Conservation (phyloP, 805 yeast species). For the Candida broadrunensis region DNA sequence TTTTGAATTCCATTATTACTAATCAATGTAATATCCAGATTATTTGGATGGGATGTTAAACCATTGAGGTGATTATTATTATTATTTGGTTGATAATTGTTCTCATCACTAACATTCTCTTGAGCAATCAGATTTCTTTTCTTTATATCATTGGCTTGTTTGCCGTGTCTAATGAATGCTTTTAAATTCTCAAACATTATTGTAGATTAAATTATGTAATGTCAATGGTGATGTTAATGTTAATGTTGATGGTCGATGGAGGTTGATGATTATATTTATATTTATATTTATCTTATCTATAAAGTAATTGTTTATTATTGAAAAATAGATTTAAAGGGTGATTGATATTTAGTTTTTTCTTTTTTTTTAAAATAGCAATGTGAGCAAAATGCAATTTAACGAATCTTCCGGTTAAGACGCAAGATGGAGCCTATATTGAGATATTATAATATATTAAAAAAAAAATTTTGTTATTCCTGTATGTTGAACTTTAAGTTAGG, state of each 20-base stretch:
- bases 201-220: background rate
- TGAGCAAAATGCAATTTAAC: no score
- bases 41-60: background rate
- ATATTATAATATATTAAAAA: no score
- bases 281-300: background rate
- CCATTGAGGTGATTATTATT: constrained; percentile 1
- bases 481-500: no score
- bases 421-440: no score
- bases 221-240: background rate
- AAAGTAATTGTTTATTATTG: no score
- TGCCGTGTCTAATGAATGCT: constrained; percentile 63
- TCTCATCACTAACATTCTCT: background rate
- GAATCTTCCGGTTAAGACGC: no score
- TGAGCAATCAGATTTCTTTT: constrained; percentile 1
- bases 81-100: background rate
- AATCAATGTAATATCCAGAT: background rate
- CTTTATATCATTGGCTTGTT: constrained; percentile 46
- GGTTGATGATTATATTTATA: background rate
- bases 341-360: no score
- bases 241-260: background rate
- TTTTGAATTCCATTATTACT: constrained; percentile 1
- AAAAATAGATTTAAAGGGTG: no score
- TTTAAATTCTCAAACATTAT: constrained; percentile 47
- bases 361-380: no score
- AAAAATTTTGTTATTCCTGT: no score